These are phyloP conservation scores for Annulohypoxylon moriforme DNA, from an alignment of 495 filamentous ascomycete genomes.

Conservation along the genomic window DNA sequence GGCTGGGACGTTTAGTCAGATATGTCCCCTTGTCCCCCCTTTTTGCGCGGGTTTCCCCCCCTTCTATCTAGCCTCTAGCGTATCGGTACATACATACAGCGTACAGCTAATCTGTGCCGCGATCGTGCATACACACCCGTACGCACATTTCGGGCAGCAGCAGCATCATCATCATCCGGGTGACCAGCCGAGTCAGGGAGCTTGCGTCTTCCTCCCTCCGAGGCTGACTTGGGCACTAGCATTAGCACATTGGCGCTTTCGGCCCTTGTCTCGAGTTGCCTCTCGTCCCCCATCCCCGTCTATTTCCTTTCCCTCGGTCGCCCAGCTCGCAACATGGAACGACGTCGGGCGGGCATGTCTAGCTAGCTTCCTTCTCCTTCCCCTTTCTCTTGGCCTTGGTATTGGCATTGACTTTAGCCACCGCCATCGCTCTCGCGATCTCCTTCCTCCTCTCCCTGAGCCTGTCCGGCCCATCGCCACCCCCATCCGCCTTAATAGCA, in stretches of 20 bases:
- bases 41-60: not conserved
- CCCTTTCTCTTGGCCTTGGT: not conserved
- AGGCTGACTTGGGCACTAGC: slow-evolving; percentile 15
- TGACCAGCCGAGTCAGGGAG: slow-evolving; percentile 10
- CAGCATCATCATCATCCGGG: slow-evolving; percentile 2
- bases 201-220: not conserved
- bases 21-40: not conserved
- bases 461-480: not conserved
- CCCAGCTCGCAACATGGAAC: not conserved
- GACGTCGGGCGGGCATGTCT: not conserved
- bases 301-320: slow-evolving; percentile 2
- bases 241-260: not conserved
- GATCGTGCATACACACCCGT: slow-evolving; percentile 25
- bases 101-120: slow-evolving; percentile 22
- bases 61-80: not conserved
- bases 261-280: not conserved
- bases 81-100: not conserved
- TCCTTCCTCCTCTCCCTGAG: not conserved
- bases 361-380: not conserved
- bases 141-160: slow-evolving; percentile 6
- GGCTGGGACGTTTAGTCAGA: not conserved
- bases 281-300: too few species aligned
- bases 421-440: not conserved
- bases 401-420: too few species aligned
- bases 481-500: not conserved